These are phyloP conservation scores for Angomonas ambiguus DNA, from an alignment of 208 protist genomes.

Conservation along the genomic window DNA sequence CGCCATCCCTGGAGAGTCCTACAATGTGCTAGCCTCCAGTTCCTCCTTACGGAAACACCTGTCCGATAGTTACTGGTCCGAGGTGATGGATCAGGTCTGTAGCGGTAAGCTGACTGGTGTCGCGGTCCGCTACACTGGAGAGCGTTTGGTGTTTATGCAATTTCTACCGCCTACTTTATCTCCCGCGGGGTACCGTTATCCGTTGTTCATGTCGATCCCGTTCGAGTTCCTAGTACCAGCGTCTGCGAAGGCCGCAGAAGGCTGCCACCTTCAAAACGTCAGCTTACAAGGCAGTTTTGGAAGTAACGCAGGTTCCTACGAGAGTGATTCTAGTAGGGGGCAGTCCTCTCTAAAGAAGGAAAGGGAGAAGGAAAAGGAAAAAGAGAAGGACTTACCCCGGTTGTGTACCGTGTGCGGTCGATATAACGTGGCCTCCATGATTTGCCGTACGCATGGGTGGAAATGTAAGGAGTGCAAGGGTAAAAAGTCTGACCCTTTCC, in stretches of 20 bases:
- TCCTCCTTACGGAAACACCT: slow-evolving; percentile 71
- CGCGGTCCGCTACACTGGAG: slow-evolving; percentile 83
- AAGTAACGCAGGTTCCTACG: slow-evolving; percentile 21
- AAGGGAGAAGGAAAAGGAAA: background rate
- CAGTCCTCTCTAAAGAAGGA: background rate
- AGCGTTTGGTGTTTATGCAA: slow-evolving; percentile 81
- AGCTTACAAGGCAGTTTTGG: slow-evolving; percentile 33
- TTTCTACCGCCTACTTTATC: slow-evolving; percentile 71
- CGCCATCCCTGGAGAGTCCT: slow-evolving; percentile 67
- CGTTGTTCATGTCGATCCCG: slow-evolving; percentile 87
- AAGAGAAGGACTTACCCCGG: slow-evolving; percentile 24
- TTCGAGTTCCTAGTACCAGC: slow-evolving; percentile 80
- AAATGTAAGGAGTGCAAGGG: slow-evolving; percentile 89
- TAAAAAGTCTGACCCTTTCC: slow-evolving; percentile 51
- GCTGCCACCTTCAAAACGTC: slow-evolving; percentile 35
- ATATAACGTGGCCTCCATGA: slow-evolving; percentile 71
- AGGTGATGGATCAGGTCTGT: slow-evolving; percentile 86
- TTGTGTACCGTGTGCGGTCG: slow-evolving; percentile 86
- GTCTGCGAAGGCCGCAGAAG: slow-evolving; percentile 16
- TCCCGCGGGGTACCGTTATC: slow-evolving; percentile 80
- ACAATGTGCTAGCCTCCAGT: slow-evolving; percentile 65
- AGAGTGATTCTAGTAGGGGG: background rate
- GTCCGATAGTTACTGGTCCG: slow-evolving; percentile 89
- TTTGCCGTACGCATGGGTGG: slow-evolving; percentile 63
- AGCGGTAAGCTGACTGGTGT: slow-evolving; percentile 77